Base-by-base conservation (phyloP, 1,284 basidiomycete genomes). In the Thelephora terrestris region DNA sequence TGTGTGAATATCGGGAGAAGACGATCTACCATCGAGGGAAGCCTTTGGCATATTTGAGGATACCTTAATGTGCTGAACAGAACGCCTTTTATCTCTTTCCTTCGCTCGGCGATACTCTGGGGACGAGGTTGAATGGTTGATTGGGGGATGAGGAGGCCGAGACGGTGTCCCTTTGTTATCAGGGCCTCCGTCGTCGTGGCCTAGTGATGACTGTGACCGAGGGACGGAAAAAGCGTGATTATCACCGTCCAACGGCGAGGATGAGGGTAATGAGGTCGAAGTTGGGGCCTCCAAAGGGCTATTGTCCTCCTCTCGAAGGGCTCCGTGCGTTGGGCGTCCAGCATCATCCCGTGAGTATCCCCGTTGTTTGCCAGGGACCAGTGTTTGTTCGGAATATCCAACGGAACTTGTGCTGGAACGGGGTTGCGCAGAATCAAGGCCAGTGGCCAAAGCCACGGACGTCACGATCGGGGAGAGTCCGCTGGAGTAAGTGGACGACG, bases 141-240 rank as follows among this genome's bases (percentile, higher is more conserved):
- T 32, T 14, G 29, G 29, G 14, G 4, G 29, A 32, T 32, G 29
- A 12, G 7, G 29, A 32, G 29, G 29, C 29, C 29, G 29, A 32
- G 29, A 10, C 14, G 29, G 29, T 32, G 29, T 32, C 29, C 29
- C 29, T 42, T 25, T 42, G 25, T 16, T 4, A 21, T 42, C 39
- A 12, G 25, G 14, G n/a, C 3, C n/a, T 64, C 88, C 85, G 35
- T 78, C 59, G 62, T 90, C 89, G 58, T 90, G 79, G 1, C 87
- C 86, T 45, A 86, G 67, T 60, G 86, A 85, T 17, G 85, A 90
- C 58, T 81, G 86, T 10, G 84, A 75, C 44, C 85, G 77, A 55
- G 74, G 75, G 20, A 63, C 67, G 49, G 70, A 55, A 14, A 65
- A 48, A 23, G 67, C 57, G 12, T 67, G 55, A 36, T 68, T 65